phyloP scores from a whole-genome alignment of 1,284 basidiomycete genomes.

The Coniferiporia sulphurascens region DNA sequence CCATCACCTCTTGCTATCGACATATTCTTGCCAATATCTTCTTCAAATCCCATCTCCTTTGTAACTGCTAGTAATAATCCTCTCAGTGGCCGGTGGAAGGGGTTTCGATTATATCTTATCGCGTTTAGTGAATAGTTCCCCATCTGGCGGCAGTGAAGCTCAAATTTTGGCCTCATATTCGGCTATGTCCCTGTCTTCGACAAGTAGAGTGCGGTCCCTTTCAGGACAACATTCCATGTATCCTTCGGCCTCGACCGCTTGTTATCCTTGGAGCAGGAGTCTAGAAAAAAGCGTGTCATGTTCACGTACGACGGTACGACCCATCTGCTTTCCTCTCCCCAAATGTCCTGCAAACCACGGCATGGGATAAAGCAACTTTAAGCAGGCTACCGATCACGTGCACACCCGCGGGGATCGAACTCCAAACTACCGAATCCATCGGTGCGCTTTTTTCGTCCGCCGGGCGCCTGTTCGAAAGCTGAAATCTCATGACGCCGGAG shows the following conservation, averaged over 20 bases:
- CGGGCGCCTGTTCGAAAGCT: too few relatives aligned
- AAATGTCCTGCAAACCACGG: constrained; percentile 79
- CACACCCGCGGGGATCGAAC: too few relatives aligned
- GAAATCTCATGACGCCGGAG: too few relatives aligned
- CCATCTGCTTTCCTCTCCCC: constrained; percentile 56
- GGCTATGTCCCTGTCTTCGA: constrained; percentile 83
- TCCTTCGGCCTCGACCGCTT: constrained; percentile 78
- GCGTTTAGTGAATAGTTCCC: constrained; percentile 83
- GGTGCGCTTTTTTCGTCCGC: too few relatives aligned
- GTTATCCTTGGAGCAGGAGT: constrained; percentile 72
- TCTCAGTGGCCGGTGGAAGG: constrained; percentile 24
- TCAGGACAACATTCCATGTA: constrained; percentile 84
- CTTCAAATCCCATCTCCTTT: constrained; percentile 46
- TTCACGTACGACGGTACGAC: constrained; percentile 70
- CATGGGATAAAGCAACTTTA: too few relatives aligned
- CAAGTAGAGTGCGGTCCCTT: constrained; percentile 83
- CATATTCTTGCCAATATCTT: constrained; percentile 34
- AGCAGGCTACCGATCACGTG: too few relatives aligned
- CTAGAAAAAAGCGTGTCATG: constrained; percentile 66
- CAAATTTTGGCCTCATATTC: constrained; percentile 86
- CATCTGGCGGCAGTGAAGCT: constrained; percentile 66
- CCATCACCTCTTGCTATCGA: constrained; percentile 35
- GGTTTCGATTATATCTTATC: constrained; percentile 80
- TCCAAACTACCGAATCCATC: too few relatives aligned
- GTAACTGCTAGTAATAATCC: constrained; percentile 46